Evolutionary conservation across 2,329 filamentous ascomycete genomes (phyloP), one percentile per base, ranked within the genome.

Genomic region (Aspergillus flavus): DNA sequence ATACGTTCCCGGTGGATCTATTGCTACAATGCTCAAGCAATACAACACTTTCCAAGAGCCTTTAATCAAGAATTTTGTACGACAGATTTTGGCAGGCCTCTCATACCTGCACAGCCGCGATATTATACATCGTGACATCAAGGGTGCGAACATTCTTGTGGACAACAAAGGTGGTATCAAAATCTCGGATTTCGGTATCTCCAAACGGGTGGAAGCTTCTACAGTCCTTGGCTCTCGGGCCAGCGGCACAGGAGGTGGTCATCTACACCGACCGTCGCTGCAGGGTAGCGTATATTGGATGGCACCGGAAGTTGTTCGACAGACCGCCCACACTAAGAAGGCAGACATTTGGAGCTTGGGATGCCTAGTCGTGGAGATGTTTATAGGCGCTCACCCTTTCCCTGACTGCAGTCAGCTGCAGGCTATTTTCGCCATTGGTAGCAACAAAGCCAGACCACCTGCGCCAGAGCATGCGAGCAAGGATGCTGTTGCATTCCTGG

Each of bases 221-320:
- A 95, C 94, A 64, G 87, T 97, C 52, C 87, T 96, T 54, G 77
- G 76, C 39, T 74, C 78, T 56, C 73, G 74, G 50, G 80, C 79
- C 56, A 79, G 73, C 61, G 75, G 72, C 65, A 76, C 74, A 21
- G 75, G 69, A 26, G 74, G 73, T 41, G 71, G 75, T 32, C 79
- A 83, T 66, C 78, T 83, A 52, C 83, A 86, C 68, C 83, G 84
- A 7, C 85, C 88, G 12, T 98, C 94, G 1, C 86, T 99, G 4
- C 95, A 99, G 78, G 95, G 95, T 16, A 97, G 93, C 30, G 95
- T 99, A 58, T 99, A 97, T 82, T 99, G 95, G 95, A 99, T 99
- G 95, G 95, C 95, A 0, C 95, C 95, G 10, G 95, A 99, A 81
- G 95, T 99, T 23, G 95, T 99, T 66, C 95, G 95, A 73, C 95